phyloP scores from a whole-genome alignment of 306 rosid genomes.

The Quercus variabilis region DNA sequence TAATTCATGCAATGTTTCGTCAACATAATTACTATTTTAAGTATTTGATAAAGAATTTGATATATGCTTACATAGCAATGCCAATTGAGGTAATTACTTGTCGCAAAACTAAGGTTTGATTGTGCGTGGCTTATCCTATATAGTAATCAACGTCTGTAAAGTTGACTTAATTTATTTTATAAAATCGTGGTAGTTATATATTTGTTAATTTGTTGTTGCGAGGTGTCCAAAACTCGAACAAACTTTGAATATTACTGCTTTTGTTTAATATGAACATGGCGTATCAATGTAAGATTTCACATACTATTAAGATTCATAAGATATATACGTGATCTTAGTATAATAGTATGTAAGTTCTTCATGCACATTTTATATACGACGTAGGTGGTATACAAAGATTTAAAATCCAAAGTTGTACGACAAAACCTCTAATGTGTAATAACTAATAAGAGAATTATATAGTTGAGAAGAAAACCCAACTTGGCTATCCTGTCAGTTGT shows the following conservation, averaged over 20 bases:
- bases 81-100: constrained; percentile 36
- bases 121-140: constrained; percentile 16
- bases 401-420: neutral
- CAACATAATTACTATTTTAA: neutral
- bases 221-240: constrained; percentile 52
- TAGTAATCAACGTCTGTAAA: constrained; percentile 20
- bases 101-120: constrained; percentile 27
- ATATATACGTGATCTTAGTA: no score
- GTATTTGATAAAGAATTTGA: neutral
- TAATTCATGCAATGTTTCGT: neutral
- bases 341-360: neutral
- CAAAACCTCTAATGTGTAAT: neutral
- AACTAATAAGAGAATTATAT: neutral
- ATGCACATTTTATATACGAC: constrained; percentile 13
- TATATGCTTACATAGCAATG: constrained; percentile 8
- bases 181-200: constrained; percentile 1
- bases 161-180: constrained; percentile 12
- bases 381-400: neutral
- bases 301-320: no score
- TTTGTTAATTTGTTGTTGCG: constrained; percentile 21
- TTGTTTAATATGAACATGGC: neutral
- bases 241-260: constrained; percentile 46
- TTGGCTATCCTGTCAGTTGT: neutral
- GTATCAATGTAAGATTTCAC: neutral
- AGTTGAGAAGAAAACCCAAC: neutral